Evolutionary conservation across 257 asterid genomes (phyloP).

Genomic region (Solanum paucissectum): DNA sequence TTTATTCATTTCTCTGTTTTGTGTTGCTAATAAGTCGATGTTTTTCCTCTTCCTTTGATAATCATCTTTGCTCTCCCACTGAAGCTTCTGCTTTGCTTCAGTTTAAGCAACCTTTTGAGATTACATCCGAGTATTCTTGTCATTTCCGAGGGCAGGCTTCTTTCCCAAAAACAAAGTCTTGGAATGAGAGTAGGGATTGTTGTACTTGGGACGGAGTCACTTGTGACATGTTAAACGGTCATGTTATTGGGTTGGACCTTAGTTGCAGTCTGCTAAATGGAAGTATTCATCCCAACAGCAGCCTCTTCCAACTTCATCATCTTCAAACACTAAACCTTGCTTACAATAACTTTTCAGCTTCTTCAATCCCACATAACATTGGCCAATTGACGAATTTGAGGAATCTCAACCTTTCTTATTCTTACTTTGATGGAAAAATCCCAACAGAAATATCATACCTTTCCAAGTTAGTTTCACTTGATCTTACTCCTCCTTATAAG

Average conservation of each 20-base stretch:
- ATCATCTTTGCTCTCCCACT: too few species aligned
- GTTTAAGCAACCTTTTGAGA: too few species aligned
- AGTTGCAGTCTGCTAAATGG: neutral
- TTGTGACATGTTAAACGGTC: neutral
- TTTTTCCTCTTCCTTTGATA: too few species aligned
- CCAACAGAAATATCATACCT: neutral
- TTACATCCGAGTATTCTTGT: too few species aligned
- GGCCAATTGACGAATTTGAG: neutral
- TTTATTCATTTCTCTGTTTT: too few species aligned
- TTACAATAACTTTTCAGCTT: neutral
- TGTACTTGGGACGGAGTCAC: neutral
- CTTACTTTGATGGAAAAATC: neutral
- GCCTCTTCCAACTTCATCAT: neutral
- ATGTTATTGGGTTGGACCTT: neutral
- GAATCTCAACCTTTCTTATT: neutral
- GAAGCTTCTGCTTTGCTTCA: too few species aligned
- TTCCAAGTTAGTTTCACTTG: neutral
- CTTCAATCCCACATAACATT: neutral
- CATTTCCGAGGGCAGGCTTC: neutral
- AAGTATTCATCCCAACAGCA: neutral
- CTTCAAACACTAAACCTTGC: neutral
- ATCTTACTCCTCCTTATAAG: neutral
- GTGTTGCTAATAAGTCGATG: too few species aligned
- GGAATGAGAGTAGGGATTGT: neutral
- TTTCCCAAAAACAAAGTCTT: neutral